Evolutionary conservation across 306 rosid species (phyloP).

Genomic region (Canavalia gladiata): DNA sequence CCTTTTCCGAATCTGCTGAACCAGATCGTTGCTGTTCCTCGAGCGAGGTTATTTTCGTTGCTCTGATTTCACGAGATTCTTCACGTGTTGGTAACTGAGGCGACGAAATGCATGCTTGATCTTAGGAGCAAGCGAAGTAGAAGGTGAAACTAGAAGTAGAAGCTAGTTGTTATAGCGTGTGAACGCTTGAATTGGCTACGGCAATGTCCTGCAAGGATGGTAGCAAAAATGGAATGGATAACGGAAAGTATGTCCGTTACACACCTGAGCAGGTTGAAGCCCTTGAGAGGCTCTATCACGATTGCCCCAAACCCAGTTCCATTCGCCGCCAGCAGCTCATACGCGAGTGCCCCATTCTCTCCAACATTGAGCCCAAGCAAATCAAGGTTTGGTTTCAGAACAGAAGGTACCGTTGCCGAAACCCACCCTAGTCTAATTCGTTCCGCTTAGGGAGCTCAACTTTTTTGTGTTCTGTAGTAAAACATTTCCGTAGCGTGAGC

Average conservation of each 20-base stretch:
- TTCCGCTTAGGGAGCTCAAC: not conserved
- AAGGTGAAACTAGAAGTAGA: not conserved
- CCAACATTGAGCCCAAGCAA: constrained; percentile 92
- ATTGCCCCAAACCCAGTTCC: constrained; percentile 99
- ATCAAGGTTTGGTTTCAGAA: constrained; percentile 99
- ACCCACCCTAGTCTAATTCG: too few relatives aligned
- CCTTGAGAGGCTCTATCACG: constrained; percentile 94
- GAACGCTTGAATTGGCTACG: constrained; percentile 20
- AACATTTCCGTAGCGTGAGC: not conserved
- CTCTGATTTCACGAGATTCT: too few relatives aligned
- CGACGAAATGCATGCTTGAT: too few relatives aligned
- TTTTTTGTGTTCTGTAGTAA: not conserved
- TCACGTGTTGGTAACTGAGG: too few relatives aligned
- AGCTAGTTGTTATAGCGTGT: not conserved
- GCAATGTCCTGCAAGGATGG: constrained; percentile 99
- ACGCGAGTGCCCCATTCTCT: constrained; percentile 94
- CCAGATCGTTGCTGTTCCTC: not conserved
- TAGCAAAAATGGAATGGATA: constrained; percentile 66
- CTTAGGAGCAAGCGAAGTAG: too few relatives aligned
- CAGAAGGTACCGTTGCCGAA: constrained; percentile 62
- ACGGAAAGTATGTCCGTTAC: constrained; percentile 95
- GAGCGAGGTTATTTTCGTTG: too few relatives aligned
- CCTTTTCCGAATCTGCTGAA: not conserved
- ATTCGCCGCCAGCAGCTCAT: constrained; percentile 97
- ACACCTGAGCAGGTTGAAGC: constrained; percentile 99